A percentile compares a stretch with the other conserved stretches of the same genome.
Evolutionary conservation across 2,329 filamentous ascomycete species (phyloP).

Genomic region (Pestalotiopsis sp.): DNA sequence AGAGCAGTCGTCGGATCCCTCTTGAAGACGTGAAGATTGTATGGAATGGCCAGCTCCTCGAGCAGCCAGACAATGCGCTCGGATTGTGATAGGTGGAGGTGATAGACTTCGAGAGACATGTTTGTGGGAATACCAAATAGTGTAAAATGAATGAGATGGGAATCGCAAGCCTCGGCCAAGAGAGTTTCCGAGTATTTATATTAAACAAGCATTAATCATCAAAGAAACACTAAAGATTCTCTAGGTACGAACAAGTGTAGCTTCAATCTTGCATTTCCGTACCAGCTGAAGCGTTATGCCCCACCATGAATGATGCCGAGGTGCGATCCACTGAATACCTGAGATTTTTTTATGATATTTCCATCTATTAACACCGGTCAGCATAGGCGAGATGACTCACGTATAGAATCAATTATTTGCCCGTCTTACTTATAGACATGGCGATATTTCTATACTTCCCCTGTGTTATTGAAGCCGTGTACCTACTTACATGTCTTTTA

Average conservation of each 20-base stretch:
- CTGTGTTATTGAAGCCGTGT: neutral
- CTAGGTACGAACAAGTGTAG: neutral
- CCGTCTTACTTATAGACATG: neutral
- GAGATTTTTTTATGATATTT: neutral
- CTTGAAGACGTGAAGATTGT: constrained; percentile 16
- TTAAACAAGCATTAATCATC: no score
- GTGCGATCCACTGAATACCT: neutral
- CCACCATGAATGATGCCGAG: neutral
- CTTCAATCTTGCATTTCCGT: no score
- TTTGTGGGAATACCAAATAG: neutral
- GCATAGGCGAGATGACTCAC: neutral
- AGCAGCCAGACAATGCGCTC: constrained; percentile 22
- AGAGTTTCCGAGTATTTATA: no score
- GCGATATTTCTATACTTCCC: neutral
- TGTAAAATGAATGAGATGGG: neutral
- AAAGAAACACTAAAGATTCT: no score
- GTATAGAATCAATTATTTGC: neutral
- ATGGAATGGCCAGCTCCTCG: constrained; percentile 19
- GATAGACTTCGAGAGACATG: constrained; percentile 21
- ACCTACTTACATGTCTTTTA: neutral
- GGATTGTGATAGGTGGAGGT: constrained; percentile 21
- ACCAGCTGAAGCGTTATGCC: neutral
- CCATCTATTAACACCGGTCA: neutral
- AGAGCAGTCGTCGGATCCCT: constrained; percentile 12
- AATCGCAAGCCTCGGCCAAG: no score